phyloP scores from a whole-genome alignment of 2,329 filamentous ascomycete species.

The Rhexocercosporidium sp. region DNA sequence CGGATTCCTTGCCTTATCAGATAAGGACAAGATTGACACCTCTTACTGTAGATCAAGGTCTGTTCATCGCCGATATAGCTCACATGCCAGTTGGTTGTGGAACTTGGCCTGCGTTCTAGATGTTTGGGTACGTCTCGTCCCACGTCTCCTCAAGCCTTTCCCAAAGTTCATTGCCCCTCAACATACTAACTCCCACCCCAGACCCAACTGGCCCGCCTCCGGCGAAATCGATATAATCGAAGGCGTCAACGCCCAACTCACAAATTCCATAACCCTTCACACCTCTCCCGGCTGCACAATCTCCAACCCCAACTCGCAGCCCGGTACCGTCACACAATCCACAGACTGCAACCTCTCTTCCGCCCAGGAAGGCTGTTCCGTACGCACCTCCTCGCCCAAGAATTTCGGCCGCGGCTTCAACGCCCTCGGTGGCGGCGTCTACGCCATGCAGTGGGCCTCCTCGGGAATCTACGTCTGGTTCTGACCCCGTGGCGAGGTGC shows the following conservation, averaged over 20 bases:
- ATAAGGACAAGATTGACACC: too few relatives aligned
- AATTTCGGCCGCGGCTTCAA: constrained; percentile 76
- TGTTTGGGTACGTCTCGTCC: constrained; percentile 50
- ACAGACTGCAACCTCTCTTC: constrained; percentile 61
- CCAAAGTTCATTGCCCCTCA: not conserved
- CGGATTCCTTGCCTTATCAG: too few relatives aligned
- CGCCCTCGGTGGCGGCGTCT: constrained; percentile 68
- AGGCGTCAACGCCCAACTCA: constrained; percentile 67
- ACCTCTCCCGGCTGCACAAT: constrained; percentile 66
- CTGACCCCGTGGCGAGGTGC: constrained; percentile 72
- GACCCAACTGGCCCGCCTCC: constrained; percentile 63
- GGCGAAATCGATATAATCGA: constrained; percentile 85
- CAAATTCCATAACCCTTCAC: constrained; percentile 71
- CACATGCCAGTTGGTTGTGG: constrained; percentile 66
- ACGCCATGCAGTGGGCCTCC: constrained; percentile 77
- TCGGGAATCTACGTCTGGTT: constrained; percentile 78
- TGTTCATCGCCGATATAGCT: constrained; percentile 62
- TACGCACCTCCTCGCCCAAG: constrained; percentile 54
- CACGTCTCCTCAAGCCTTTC: not conserved
- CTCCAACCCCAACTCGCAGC: constrained; percentile 51
- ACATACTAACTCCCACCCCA: not conserved
- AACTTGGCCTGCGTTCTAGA: constrained; percentile 62
- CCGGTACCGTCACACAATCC: constrained; percentile 51
- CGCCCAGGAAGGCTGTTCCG: constrained; percentile 41
- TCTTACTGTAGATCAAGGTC: constrained; percentile 47